Evolutionary conservation across 2,329 filamentous ascomycete species (phyloP).

Genomic region (Fusarium ramigenum): DNA sequence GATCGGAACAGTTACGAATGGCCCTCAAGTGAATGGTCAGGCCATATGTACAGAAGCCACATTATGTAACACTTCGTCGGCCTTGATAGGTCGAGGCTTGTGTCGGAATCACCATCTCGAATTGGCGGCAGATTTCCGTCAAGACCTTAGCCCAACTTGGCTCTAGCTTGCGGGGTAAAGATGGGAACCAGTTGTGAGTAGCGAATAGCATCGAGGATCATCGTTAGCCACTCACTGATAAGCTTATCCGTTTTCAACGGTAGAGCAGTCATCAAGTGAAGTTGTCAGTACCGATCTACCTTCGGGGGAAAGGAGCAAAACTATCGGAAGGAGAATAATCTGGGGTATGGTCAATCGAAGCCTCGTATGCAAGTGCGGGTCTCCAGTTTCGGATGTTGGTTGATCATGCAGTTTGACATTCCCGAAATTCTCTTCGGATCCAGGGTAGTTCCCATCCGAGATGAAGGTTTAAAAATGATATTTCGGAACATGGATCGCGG

Average conservation of each 20-base stretch:
- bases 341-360: background rate
- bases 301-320: background rate
- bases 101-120: background rate
- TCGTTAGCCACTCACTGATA: background rate
- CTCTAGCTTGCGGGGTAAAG: background rate
- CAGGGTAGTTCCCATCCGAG: background rate
- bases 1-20: background rate
- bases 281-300: background rate
- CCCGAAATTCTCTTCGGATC: background rate
- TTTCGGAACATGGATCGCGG: background rate
- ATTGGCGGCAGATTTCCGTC: background rate
- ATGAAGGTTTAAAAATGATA: rapidly evolving
- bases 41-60: background rate
- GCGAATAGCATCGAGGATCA: background rate
- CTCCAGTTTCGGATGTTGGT: background rate
- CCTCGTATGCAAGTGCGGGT: background rate
- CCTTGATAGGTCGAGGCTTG: background rate
- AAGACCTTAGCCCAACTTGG: background rate
- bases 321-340: background rate
- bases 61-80: background rate
- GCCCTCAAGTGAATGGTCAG: background rate
- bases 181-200: rapidly evolving
- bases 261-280: background rate
- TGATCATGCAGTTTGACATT: background rate
- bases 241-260: background rate